Evolutionary conservation across 1,284 basidiomycete species (phyloP).

Genomic region (Malassezia psittaci): DNA sequence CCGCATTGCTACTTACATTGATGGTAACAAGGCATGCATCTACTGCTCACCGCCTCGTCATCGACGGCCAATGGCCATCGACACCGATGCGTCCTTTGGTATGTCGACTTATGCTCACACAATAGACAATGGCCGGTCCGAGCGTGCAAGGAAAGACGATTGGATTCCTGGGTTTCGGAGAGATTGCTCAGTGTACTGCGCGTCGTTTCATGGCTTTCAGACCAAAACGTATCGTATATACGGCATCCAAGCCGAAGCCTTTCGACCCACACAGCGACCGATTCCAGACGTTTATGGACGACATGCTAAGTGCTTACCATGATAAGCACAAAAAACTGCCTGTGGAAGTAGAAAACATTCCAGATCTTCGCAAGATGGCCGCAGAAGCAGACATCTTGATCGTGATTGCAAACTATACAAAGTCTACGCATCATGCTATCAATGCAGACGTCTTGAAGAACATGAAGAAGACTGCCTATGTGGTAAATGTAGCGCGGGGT

Average conservation of each 20-base stretch:
- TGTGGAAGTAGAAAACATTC: constrained; percentile 25
- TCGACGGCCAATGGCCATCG: constrained; percentile 59
- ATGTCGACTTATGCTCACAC: too few relatives aligned
- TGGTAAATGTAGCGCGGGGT: constrained; percentile 47
- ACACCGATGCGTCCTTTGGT: constrained; percentile 63
- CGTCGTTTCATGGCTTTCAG: constrained; percentile 25
- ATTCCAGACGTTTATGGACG: constrained; percentile 21
- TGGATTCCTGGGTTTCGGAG: constrained; percentile 79
- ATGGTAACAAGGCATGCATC: constrained; percentile 73
- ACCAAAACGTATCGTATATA: constrained; percentile 25
- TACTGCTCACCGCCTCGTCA: constrained; percentile 58
- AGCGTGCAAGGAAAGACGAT: constrained; percentile 58
- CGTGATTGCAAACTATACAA: constrained; percentile 69
- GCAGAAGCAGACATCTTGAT: constrained; percentile 26
- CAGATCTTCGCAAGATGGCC: constrained; percentile 24
- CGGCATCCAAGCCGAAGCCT: constrained; percentile 23
- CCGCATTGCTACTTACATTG: constrained; percentile 73
- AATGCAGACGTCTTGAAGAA: constrained; percentile 60
- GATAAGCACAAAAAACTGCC: constrained; percentile 6
- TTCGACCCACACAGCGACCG: constrained; percentile 21
- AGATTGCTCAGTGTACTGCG: constrained; percentile 23
- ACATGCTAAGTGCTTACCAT: constrained; percentile 10
- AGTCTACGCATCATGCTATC: constrained; percentile 63
- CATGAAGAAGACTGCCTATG: constrained; percentile 61
- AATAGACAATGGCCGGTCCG: constrained; percentile 59